Evolutionary conservation across 345 rosid genomes (phyloP).

Genomic region (Eucalyptus sp.): DNA sequence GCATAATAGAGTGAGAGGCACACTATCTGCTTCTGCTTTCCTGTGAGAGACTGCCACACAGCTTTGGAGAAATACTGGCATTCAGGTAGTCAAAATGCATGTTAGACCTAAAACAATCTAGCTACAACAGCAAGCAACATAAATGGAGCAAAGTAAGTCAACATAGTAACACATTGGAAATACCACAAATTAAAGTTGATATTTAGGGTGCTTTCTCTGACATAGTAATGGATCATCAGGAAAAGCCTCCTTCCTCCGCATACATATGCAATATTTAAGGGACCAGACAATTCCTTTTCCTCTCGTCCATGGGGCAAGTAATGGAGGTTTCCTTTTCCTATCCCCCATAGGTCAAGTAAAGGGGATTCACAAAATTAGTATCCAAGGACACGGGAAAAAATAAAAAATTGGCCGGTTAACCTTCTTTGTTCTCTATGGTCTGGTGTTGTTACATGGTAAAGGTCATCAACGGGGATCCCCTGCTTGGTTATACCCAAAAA

Average conservation of each 20-base stretch:
- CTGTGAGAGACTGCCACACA: conserved; percentile 46
- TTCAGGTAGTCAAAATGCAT: conserved; percentile 2
- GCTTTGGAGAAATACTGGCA: conserved; percentile 47
- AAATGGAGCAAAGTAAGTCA: not conserved
- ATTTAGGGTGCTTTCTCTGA: not conserved
- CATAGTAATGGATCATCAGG: not conserved
- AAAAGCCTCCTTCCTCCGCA: not conserved
- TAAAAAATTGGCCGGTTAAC: not conserved
- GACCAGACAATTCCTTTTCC: not conserved
- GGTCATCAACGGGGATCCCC: not conserved
- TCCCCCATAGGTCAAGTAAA: not conserved
- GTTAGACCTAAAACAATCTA: conserved; percentile 10
- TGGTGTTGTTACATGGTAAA: not conserved
- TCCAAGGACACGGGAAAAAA: not conserved
- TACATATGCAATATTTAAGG: not conserved
- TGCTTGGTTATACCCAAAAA: not conserved
- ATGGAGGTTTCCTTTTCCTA: not conserved
- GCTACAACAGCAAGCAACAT: not conserved
- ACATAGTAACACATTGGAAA: not conserved
- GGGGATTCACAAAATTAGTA: not conserved
- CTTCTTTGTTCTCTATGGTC: not conserved
- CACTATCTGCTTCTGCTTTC: conserved; percentile 53
- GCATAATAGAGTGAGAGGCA: conserved; percentile 65
- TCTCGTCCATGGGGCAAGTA: not conserved
- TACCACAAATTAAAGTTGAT: not conserved